phyloP scores from a whole-genome alignment of 2,329 filamentous ascomycete species.

The Chrysoporthe deuterocubensis region DNA sequence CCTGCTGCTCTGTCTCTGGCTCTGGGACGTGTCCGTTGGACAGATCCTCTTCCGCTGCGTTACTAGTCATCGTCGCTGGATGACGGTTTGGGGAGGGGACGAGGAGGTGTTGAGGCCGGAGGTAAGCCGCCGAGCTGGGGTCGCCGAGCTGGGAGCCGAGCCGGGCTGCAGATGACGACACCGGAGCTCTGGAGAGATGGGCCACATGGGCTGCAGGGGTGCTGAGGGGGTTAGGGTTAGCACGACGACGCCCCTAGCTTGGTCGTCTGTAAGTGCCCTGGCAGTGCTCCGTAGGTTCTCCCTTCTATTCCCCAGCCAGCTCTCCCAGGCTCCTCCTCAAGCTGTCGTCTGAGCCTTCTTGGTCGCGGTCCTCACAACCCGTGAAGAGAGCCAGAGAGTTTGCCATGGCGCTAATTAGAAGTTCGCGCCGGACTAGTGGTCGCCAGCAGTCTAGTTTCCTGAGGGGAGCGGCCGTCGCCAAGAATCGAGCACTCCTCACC shows the following conservation, averaged over 20 bases:
- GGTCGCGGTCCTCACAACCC: no score
- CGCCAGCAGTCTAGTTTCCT: not conserved
- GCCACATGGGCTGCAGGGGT: no score
- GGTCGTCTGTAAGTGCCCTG: no score
- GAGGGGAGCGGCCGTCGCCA: not conserved
- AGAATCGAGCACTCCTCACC: not conserved
- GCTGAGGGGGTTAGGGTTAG: no score
- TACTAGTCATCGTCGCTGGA: conserved; percentile 17
- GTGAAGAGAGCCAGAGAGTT: not conserved
- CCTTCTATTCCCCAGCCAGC: no score
- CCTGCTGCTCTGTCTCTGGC: conserved; percentile 5
- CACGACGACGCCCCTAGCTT: no score
- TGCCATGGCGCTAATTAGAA: not conserved
- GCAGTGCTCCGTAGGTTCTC: no score
- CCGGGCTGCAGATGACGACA: conserved; percentile 4
- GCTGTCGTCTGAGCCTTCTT: not conserved
- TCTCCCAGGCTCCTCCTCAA: not conserved
- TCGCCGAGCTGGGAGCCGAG: not conserved
- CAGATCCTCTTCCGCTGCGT: conserved; percentile 3
- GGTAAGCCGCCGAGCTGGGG: not conserved
- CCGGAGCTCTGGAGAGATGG: no score
- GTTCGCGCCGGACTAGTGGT: not conserved
- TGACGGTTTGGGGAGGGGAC: not conserved
- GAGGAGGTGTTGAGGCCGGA: not conserved
- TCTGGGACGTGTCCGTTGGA: conserved; percentile 17